Conservation (phyloP, 768 basidiomycete genomes). For the Hericium erinaceus region DNA sequence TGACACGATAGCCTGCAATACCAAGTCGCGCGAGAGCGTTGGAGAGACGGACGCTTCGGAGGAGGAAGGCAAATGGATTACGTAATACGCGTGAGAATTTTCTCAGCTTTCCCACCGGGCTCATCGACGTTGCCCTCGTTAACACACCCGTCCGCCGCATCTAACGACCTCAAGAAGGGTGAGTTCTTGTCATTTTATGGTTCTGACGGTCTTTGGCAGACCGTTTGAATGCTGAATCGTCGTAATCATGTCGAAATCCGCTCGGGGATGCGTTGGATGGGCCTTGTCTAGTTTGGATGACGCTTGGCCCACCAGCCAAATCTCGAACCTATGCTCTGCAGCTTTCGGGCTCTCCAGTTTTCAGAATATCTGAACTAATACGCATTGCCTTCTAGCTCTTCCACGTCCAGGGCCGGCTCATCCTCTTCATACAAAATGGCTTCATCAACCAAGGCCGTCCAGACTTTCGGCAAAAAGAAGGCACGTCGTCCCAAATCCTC, state of each 20-base stretch:
- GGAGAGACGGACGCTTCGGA: too few relatives aligned
- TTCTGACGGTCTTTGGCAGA: neutral
- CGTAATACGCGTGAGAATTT: slow-evolving; percentile 1
- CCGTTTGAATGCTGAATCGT: neutral
- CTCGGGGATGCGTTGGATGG: slow-evolving; percentile 31
- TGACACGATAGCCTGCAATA: too few relatives aligned
- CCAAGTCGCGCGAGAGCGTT: too few relatives aligned
- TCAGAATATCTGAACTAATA: too few relatives aligned
- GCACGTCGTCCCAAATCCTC: slow-evolving; percentile 24
- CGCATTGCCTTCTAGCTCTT: neutral
- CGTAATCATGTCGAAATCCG: neutral
- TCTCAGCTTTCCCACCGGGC: neutral
- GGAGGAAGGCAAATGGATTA: slow-evolving; percentile 1
- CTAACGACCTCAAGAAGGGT: slow-evolving; percentile 29
- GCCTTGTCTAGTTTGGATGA: slow-evolving; percentile 27
- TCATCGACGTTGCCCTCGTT: slow-evolving; percentile 5
- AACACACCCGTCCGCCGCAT: slow-evolving; percentile 17
- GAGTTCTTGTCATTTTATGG: slow-evolving; percentile 20
- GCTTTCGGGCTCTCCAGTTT: too few relatives aligned
- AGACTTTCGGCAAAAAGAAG: slow-evolving; percentile 99
- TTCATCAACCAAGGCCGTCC: slow-evolving; percentile 78
- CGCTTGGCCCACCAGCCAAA: neutral
- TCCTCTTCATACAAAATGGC: slow-evolving; percentile 45
- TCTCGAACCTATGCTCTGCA: neutral
- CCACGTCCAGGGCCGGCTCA: slow-evolving; percentile 11